Conservation (phyloP, 2,329 filamentous ascomycete genomes). For the Chrysoporthe cubensis region DNA sequence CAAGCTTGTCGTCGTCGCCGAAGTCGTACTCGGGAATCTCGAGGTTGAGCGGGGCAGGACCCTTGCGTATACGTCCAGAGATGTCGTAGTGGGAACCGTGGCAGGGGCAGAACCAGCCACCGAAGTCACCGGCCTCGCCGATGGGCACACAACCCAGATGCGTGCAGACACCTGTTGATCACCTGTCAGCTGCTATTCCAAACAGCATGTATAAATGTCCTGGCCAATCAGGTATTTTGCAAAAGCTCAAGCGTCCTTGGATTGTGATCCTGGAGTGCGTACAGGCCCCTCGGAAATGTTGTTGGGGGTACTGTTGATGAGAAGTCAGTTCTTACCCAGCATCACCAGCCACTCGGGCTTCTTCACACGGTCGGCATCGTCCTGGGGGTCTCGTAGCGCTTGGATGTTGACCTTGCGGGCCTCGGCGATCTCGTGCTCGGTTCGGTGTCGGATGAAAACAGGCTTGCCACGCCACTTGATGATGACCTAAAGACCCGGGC, state of each 20-base stretch:
- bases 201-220: not conserved
- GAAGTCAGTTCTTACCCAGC: constrained; percentile 68
- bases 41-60: constrained; percentile 95
- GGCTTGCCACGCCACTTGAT: constrained; percentile 99
- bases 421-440: constrained; percentile 88
- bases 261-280: not conserved
- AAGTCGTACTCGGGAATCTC: constrained; percentile 94
- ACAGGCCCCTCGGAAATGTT: not conserved
- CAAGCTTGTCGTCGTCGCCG: constrained; percentile 82
- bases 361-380: constrained; percentile 92
- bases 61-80: constrained; percentile 96
- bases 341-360: constrained; percentile 99
- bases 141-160: constrained; percentile 99
- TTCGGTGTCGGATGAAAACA: constrained; percentile 99
- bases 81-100: constrained; percentile 99
- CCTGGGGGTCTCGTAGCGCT: constrained; percentile 85
- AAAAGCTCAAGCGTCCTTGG: not conserved
- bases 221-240: not conserved
- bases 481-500: constrained; percentile 68
- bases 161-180: constrained; percentile 83
- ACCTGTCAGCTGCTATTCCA: constrained; percentile 6
- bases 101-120: constrained; percentile 99
- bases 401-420: constrained; percentile 87
- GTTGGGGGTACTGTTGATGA: not conserved
- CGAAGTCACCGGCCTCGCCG: constrained; percentile 95